These are phyloP conservation scores for Tephrocybe sp. DNA, from an alignment of 768 basidiomycete genomes.

Conservation along the genomic window DNA sequence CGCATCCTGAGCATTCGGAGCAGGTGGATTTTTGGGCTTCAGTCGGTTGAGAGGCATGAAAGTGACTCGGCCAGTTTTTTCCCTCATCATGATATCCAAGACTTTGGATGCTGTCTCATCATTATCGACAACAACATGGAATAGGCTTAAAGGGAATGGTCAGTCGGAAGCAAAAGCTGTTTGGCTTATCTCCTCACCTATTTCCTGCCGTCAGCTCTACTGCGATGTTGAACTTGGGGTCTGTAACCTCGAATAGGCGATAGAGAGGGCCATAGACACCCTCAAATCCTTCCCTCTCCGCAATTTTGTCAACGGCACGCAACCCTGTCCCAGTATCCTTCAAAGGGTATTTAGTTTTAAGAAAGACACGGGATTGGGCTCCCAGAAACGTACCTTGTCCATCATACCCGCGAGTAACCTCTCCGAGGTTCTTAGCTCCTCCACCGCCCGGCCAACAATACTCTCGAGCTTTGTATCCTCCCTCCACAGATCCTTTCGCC, in stretches of 20 bases:
- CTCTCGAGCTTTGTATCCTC: slow-evolving; percentile 89
- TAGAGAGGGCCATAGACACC: slow-evolving; percentile 96
- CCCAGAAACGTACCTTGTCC: slow-evolving; percentile 69
- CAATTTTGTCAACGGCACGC: slow-evolving; percentile 81
- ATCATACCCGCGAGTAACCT: slow-evolving; percentile 83
- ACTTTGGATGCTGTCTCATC: slow-evolving; percentile 90
- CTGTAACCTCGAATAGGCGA: slow-evolving; percentile 86
- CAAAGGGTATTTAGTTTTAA: slow-evolving; percentile 1
- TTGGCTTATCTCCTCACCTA: slow-evolving; percentile 51
- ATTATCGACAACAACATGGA: slow-evolving; percentile 97
- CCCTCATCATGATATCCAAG: slow-evolving; percentile 91
- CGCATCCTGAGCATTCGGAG: slow-evolving; percentile 72
- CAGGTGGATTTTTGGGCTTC: slow-evolving; percentile 64
- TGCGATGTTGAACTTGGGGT: slow-evolving; percentile 86
- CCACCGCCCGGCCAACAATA: slow-evolving; percentile 68
- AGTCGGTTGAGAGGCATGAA: slow-evolving; percentile 98
- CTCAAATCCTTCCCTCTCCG: slow-evolving; percentile 65
- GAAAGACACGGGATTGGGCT: not conserved
- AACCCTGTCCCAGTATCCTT: slow-evolving; percentile 92
- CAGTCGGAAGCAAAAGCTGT: not conserved
- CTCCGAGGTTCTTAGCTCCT: slow-evolving; percentile 82
- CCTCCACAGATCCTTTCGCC: slow-evolving; percentile 91
- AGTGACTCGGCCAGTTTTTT: slow-evolving; percentile 92
- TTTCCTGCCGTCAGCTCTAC: slow-evolving; percentile 95
- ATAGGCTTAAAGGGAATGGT: slow-evolving; percentile 54